Conservation (phyloP, 2,329 filamentous ascomycete genomes). For the Epichloe gansuensis region DNA sequence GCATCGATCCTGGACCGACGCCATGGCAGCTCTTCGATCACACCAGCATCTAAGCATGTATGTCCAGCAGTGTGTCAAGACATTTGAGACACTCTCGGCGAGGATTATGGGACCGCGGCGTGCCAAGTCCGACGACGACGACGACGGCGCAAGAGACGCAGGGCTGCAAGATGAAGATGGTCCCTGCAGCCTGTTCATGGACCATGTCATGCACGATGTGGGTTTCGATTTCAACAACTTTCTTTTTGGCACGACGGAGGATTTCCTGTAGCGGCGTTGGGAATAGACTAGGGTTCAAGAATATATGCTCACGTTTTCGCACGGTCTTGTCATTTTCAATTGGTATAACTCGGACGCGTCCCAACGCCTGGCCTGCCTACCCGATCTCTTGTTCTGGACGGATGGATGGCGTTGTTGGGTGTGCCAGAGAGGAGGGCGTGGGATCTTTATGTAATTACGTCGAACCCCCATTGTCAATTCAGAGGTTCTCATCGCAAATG, state of each 20-base stretch:
- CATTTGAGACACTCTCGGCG: conserved; percentile 5
- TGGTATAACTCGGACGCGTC: no score
- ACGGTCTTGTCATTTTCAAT: no score
- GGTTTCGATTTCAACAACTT: conserved; percentile 2
- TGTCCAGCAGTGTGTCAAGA: conserved; percentile 9
- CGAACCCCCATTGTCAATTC: no score
- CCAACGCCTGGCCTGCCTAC: no score
- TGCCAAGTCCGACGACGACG: background rate
- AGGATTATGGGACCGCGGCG: background rate
- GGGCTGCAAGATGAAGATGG: background rate
- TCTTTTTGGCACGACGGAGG: conserved; percentile 1
- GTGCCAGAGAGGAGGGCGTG: no score
- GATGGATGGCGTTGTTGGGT: no score
- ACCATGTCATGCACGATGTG: background rate
- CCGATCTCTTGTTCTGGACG: no score
- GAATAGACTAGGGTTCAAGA: background rate
- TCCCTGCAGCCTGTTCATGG: background rate
- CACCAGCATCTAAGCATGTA: conserved; percentile 13
- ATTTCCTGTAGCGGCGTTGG: background rate
- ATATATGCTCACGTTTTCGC: background rate
- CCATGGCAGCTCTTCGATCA: conserved; percentile 11
- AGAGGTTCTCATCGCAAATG: no score
- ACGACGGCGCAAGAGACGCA: background rate
- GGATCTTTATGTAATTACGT: no score
- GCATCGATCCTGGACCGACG: conserved; percentile 13